phyloP scores from a whole-genome alignment of 2,329 filamentous ascomycete species.

The Penicillium sp. region DNA sequence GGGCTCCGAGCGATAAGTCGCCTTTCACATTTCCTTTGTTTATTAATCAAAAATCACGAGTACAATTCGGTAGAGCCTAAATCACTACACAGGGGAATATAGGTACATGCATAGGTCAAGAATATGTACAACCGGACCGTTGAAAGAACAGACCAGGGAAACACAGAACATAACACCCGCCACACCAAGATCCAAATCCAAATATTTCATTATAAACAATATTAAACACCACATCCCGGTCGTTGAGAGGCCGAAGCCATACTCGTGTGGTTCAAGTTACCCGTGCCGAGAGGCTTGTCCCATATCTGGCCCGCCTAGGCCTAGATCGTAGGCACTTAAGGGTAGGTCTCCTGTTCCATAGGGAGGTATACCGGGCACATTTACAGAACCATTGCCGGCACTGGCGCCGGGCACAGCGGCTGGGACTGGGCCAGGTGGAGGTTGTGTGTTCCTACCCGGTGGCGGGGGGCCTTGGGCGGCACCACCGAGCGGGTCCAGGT shows the following conservation, averaged over 20 bases:
- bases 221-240: slow-evolving; percentile 14
- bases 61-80: not conserved
- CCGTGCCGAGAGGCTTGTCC: slow-evolving; percentile 14
- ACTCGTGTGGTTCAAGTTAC: not conserved
- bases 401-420: slow-evolving; percentile 9
- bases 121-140: not conserved
- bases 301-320: slow-evolving; percentile 23
- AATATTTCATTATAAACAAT: slow-evolving; percentile 7
- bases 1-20: not conserved
- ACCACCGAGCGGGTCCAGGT: slow-evolving; percentile 66
- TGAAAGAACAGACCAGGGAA: not conserved
- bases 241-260: slow-evolving; percentile 2
- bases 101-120: not conserved
- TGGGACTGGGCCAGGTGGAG: slow-evolving; percentile 4
- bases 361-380: slow-evolving; percentile 19
- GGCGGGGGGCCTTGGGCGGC: slow-evolving; percentile 5
- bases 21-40: not conserved
- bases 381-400: not conserved
- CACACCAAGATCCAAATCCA: slow-evolving; percentile 3
- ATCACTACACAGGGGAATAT: not conserved
- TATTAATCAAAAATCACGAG: not conserved
- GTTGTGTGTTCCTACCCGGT: not conserved
- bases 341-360: slow-evolving; percentile 24
- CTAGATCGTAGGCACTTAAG: slow-evolving; percentile 29
- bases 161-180: slow-evolving; percentile 2